phyloP scores from a whole-genome alignment of 1,139 yeast genomes.

The Pneumocystis carinii region DNA sequence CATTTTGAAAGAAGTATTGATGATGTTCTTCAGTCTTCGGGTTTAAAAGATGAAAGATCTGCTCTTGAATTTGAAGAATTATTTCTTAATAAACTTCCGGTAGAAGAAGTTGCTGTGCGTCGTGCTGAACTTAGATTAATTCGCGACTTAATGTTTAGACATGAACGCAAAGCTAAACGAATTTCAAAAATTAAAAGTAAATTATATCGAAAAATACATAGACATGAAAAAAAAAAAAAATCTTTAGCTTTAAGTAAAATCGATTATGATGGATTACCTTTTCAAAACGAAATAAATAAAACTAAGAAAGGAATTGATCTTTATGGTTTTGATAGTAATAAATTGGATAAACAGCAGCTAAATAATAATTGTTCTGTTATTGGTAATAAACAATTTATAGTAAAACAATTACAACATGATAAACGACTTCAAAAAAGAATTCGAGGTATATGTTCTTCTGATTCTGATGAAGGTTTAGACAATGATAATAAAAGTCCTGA shows the following conservation, averaged over 20 bases:
- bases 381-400: constrained; percentile 72
- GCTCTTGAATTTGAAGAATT: constrained; percentile 77
- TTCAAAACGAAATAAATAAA: constrained; percentile 53
- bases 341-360: constrained; percentile 86
- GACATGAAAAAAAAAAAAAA: constrained; percentile 55
- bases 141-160: constrained; percentile 94
- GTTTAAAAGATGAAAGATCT: constrained; percentile 55
- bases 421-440: constrained; percentile 63
- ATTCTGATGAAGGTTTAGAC: constrained; percentile 39
- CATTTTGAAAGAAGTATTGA: constrained; percentile 58
- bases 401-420: constrained; percentile 83
- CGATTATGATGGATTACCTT: constrained; percentile 27
- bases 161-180: constrained; percentile 78
- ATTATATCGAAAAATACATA: constrained; percentile 69
- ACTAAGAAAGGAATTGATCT: constrained; percentile 87
- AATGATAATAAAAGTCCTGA: constrained; percentile 39
- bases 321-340: constrained; percentile 73
- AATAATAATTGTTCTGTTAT: constrained; percentile 85
- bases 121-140: constrained; percentile 72
- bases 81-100: constrained; percentile 57
- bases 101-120: constrained; percentile 64
- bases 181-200: constrained; percentile 90
- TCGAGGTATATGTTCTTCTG: constrained; percentile 32
- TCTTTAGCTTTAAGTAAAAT: constrained; percentile 33
- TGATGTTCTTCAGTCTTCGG: constrained; percentile 45